Conservation (phyloP, 1,139 yeast species). For the Tardiomyces digboiensis region DNA sequence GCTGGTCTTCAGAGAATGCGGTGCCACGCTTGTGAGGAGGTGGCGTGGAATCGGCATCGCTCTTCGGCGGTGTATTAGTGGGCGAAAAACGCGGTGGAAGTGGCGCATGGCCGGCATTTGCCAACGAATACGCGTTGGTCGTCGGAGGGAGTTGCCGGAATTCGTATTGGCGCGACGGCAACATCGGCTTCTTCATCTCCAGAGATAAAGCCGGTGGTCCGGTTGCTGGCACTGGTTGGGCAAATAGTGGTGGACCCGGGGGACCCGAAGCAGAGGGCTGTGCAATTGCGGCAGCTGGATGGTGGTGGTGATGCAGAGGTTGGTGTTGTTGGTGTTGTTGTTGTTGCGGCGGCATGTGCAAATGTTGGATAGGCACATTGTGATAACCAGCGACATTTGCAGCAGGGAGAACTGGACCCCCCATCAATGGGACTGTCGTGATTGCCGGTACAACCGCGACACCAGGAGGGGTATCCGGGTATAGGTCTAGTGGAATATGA, state of each 20-base stretch:
- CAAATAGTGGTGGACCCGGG: not conserved
- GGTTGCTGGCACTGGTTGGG: not conserved
- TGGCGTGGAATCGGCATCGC: not conserved
- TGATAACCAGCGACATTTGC: too few relatives aligned
- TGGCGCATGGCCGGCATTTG: not conserved
- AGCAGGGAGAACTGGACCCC: not conserved
- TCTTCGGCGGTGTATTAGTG: not conserved
- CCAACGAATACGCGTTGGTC: too few relatives aligned
- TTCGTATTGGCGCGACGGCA: not conserved
- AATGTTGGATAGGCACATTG: too few relatives aligned
- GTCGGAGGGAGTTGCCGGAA: not conserved
- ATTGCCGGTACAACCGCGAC: constrained; percentile 19
- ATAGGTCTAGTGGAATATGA: constrained; percentile 28
- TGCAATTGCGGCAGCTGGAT: too few relatives aligned
- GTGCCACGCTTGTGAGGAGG: not conserved
- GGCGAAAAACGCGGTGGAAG: not conserved
- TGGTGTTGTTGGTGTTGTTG: too few relatives aligned
- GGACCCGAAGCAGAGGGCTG: not conserved
- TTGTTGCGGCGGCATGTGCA: too few relatives aligned
- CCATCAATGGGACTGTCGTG: constrained; percentile 12
- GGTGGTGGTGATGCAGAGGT: too few relatives aligned
- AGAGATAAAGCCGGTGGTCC: not conserved
- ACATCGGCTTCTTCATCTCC: too few relatives aligned
- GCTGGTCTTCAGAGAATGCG: not conserved
- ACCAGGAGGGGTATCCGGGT: constrained; percentile 27